Evolutionary conservation across 169 alveolate species (phyloP), one percentile per base, ranked within the genome.

Genomic region (Eimeria praecox): DNA sequence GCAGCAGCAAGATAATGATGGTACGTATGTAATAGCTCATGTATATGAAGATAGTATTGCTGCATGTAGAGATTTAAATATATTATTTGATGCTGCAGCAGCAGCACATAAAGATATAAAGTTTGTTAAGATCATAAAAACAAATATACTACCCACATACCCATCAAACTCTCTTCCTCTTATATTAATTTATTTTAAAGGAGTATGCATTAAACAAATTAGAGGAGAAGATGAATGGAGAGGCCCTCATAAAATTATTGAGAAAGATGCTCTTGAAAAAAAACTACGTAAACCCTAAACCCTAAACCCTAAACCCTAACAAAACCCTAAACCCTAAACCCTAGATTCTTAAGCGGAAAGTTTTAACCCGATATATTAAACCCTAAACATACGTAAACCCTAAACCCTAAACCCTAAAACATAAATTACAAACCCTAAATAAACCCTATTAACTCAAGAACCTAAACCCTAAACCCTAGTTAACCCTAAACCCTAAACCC

Each of bases 11-110:
- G 59, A 40, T 30, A 10, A 27, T 54, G 44, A 75, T 4, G 97
- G 97, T 20, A 97, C 97, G 22, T 90, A 95, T 69, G 98, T 97
- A 42, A 97, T 97, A 9, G 94, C 96, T 54, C 98, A 97, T 90
- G 49, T 97, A 35, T 97, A 93, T 49, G 93, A 96, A 33, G 98
- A 97, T 10, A 92, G 95, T 75, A 94, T 95, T 14, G 38, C 95
- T 22, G 96, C 97, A 9, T 97, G 98, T 90, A 95, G 40, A 77
- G 83, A 92, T 46, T 73, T 97, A 35, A 97, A 97, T 92, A 49
- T 46, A 14, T 54, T 96, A 3, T 87, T 97, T 40, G 56, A 85
- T 24, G 96, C 95, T 35, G 40, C 96, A 30, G 98, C 98, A 30
- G 82, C 24, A 64, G 73, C 90, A 35, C 96, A 96, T 78, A 96